Evolutionary conservation across 2,329 filamentous ascomycete species (phyloP).

Genomic region (Torrubiellomyces zombiae): DNA sequence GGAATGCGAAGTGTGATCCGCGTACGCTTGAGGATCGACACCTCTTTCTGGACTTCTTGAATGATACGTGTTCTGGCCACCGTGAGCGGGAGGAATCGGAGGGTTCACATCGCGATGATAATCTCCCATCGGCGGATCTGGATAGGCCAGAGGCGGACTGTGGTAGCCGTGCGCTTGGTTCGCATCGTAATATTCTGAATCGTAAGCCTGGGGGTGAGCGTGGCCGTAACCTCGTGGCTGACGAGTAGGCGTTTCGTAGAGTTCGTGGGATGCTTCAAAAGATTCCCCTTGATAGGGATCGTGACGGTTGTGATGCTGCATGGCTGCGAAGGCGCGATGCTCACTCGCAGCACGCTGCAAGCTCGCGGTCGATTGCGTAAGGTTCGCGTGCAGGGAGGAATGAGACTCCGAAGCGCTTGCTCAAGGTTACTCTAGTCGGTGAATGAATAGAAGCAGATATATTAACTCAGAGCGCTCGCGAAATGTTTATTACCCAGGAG

Average conservation of each 20-base stretch:
- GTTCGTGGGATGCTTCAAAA: slow-evolving; percentile 11
- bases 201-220: slow-evolving; percentile 1
- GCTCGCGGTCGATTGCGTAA: no score
- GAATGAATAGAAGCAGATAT: no score
- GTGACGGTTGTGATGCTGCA: slow-evolving; percentile 15
- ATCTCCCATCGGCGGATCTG: background rate
- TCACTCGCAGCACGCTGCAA: background rate
- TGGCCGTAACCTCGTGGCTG: slow-evolving; percentile 3
- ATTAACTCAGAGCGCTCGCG: no score
- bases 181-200: slow-evolving; percentile 14
- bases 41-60: slow-evolving; percentile 4
- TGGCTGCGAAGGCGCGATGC: slow-evolving; percentile 4
- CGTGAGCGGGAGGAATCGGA: slow-evolving; percentile 7
- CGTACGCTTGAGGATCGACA: slow-evolving; percentile 11
- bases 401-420: no score
- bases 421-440: no score
- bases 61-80: slow-evolving; percentile 10
- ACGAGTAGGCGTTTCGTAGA: slow-evolving; percentile 8
- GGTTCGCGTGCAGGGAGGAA: no score
- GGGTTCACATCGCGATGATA: background rate
- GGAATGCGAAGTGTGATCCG: slow-evolving; percentile 7
- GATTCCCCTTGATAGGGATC: slow-evolving; percentile 20
- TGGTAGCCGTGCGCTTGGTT: slow-evolving; percentile 4
- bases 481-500: no score
- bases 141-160: slow-evolving; percentile 1